Base-by-base conservation (phyloP, 108 stramenopile genomes). In the Asterionellopsis glacialis region DNA sequence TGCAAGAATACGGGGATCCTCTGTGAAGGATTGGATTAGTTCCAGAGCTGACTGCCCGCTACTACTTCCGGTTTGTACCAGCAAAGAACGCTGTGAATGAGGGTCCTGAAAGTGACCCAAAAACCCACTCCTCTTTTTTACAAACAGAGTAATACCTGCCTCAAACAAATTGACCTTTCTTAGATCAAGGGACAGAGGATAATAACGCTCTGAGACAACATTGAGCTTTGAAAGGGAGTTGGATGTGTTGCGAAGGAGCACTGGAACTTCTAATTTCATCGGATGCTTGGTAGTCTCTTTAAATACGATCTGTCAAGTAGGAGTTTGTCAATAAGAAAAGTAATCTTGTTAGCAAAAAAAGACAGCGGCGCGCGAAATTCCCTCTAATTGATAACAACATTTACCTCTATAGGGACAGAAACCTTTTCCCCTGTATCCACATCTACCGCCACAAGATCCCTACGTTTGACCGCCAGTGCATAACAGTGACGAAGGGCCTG, bases 401-500 rank as follows among this genome's bases (percentile, higher is more conserved):
- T 60, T 54, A 82, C 79, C 70, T 85, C 73, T 26, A 95, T 68
- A 15, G 88, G 93, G 42, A 92, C 73, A 54, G 68, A 81, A 18
- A 89, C 87, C 50, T 60, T 75, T 64, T 87, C 77, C 13, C 80
- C 73, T 13, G 92, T 87, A 50, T 97, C 96, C 1, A 96, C 82
- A 55, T 99, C 98, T 16, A 94, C 63, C 1, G 95, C 86, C 59
- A 91, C 82, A 14, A 99, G 55, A 25, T 81, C 75, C 16, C 93
- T 70, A 22, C 84, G 69, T 63, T 95, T 85, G 21, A 83, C 87
- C 0, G 98, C 98, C 39, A 99, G 80, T n/a, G 94, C 96, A 65
- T 97, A 99, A 28, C 96, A 74, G 80, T 98, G 96, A 0, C 98
- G 82, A 26, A 98, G 80, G 10, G 97, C 93, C 76, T 99, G 98